These are phyloP conservation scores for Pichia sp. DNA, from an alignment of 1,139 yeast species.

Conservation along the genomic window DNA sequence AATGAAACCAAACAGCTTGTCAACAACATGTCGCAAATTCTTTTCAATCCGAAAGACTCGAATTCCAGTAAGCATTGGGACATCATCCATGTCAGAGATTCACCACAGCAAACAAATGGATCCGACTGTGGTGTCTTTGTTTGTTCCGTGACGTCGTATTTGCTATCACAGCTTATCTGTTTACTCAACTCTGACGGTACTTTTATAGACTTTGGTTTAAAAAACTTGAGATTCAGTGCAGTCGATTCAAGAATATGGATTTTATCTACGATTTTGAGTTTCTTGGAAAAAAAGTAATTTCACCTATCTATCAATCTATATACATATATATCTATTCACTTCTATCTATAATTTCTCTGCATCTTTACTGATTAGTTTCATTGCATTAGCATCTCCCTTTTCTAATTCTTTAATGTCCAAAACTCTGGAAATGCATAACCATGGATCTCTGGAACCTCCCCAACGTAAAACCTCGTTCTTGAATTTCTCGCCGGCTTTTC, in stretches of 20 bases:
- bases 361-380: conserved; percentile 50
- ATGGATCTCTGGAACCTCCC: conserved; percentile 93
- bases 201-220: conserved; percentile 26
- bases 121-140: conserved; percentile 74
- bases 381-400: conserved; percentile 65
- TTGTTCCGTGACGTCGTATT: conserved; percentile 37
- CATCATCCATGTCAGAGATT: conserved; percentile 15
- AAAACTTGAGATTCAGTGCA: conserved; percentile 30
- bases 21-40: conserved; percentile 25
- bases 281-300: conserved; percentile 12
- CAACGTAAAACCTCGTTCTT: conserved; percentile 65
- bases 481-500: conserved; percentile 69
- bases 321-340: not conserved
- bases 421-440: conserved; percentile 79
- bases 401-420: conserved; percentile 45
- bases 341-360: not conserved
- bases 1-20: conserved; percentile 29
- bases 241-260: conserved; percentile 37
- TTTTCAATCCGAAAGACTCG: conserved; percentile 18
- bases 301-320: too few relatives aligned
- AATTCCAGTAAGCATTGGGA: conserved; percentile 7
- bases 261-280: conserved; percentile 27
- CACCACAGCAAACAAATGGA: conserved; percentile 73
- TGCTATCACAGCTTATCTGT: conserved; percentile 31
- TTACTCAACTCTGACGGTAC: conserved; percentile 12